These are phyloP conservation scores for Fomitiporia mediterranea DNA, from an alignment of 1,284 basidiomycete species.

Conservation along the genomic window DNA sequence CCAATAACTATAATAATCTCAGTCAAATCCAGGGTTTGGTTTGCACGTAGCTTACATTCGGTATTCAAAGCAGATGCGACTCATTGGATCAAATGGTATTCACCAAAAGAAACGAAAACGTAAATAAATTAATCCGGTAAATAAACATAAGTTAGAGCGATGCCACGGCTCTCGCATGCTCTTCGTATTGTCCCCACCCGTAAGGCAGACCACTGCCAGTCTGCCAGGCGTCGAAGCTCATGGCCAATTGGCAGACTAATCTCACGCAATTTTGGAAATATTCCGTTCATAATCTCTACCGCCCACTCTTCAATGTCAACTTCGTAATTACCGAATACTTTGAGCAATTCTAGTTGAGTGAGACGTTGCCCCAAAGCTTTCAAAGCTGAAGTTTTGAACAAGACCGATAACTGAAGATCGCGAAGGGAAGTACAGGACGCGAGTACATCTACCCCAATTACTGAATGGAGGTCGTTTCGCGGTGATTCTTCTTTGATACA, in stretches of 20 bases:
- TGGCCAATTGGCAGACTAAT: slow-evolving; percentile 9
- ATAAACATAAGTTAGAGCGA: slow-evolving; percentile 4
- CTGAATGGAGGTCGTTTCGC: not conserved
- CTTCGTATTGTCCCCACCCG: not conserved
- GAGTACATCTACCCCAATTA: slow-evolving; percentile 1
- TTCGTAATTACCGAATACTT: slow-evolving; percentile 11
- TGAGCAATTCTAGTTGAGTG: not conserved
- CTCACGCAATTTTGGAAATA: slow-evolving; percentile 7
- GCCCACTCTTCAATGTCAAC: slow-evolving; percentile 5
- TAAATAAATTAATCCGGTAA: not conserved
- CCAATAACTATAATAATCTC: not conserved
- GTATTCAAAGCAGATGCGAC: not conserved
- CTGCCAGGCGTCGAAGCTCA: slow-evolving; percentile 10
- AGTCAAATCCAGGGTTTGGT: not conserved
- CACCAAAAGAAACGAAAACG: not conserved
- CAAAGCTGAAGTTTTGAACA: not conserved
- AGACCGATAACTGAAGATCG: slow-evolving; percentile 3
- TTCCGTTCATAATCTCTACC: not conserved
- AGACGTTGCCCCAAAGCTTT: not conserved
- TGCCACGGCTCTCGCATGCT: not conserved
- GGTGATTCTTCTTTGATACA: not conserved
- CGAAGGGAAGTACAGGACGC: slow-evolving; percentile 10
- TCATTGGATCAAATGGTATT: not conserved
- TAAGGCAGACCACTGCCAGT: slow-evolving; percentile 9
- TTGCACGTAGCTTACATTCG: not conserved